Base-by-base conservation (phyloP, 306 rosid species). In the Vigna radiata region DNA sequence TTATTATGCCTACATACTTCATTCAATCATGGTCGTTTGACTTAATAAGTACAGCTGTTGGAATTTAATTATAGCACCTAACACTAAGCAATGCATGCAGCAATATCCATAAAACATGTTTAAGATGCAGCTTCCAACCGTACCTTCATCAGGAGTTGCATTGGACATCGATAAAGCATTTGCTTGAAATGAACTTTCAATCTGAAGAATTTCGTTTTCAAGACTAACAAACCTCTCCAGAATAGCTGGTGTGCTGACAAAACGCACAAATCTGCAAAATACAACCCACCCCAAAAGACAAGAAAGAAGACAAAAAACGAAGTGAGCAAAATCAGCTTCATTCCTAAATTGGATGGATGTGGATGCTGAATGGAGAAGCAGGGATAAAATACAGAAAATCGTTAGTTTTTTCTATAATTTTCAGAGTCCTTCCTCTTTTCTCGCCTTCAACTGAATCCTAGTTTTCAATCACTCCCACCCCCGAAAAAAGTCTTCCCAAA, bases 191-290 rank as follows among this genome's bases (percentile, higher is more conserved):
- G 91, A 87, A 81, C 79, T 83, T 76, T 86, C 84, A 71, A 85
- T 88, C 84, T 90, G 94, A 80, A 75, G 81, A 72, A 87, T 86
- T 81, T 90, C 94, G 59, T 68, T 88, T 63, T 90, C 91, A 80
- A 87, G 61, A 79, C 68, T 84, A 55, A 84, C 86, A 82, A 90
- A 90, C 76, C 94, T 88, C 90, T 90, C 94, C 75, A 90, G 56
- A 84, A 88, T 70, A 3, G 88, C 90, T 16, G 91, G 94, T 37
- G 94, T 87, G 89, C 94, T 84, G 65, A 90, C 91, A 46, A 87
- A 90, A n/a, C 91, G 82, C 68, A 90, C 94, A 84, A 90, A 88
- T 79, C 94, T 90, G 80, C 17, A 55, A 39, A n/a, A 44, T n/a
- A 61, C 2, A 37, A 16, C 75, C 17, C 31, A 29, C 72, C 70